A percentile compares a stretch with the other conserved stretches of the same genome.
Conservation (phyloP, 2,329 filamentous ascomycete genomes). For the Diplodia scrobiculata region DNA sequence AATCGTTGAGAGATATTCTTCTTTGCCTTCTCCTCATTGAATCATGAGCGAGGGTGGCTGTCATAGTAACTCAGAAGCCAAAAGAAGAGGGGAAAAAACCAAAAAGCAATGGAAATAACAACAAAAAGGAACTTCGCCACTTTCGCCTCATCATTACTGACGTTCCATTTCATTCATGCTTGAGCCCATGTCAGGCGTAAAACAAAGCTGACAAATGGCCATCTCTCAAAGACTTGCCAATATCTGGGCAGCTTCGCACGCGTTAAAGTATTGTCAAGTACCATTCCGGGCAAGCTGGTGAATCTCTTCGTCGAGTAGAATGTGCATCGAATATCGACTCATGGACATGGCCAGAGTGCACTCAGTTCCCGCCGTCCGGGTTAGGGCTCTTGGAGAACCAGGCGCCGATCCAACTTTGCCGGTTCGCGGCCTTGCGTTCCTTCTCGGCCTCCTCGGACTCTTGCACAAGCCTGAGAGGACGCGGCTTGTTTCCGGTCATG, state of each 20-base stretch:
- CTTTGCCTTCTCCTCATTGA: constrained; percentile 14
- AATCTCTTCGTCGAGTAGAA: not conserved
- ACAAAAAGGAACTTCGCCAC: constrained; percentile 7
- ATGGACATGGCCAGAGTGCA: not conserved
- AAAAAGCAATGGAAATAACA: not conserved
- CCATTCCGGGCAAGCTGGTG: constrained; percentile 9
- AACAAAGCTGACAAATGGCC: constrained; percentile 6
- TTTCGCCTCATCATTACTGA: constrained; percentile 17
- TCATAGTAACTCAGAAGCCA: constrained; percentile 10
- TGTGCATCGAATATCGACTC: not conserved
- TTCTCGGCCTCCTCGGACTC: constrained; percentile 57
- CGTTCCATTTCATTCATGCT: constrained; percentile 16
- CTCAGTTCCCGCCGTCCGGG: not conserved
- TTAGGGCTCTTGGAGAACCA: constrained; percentile 20
- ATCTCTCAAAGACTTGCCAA: constrained; percentile 14
- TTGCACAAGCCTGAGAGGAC: constrained; percentile 83
- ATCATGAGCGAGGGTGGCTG: constrained; percentile 17
- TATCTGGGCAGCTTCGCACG: not conserved
- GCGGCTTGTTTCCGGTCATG: constrained; percentile 67
- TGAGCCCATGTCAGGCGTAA: not conserved
- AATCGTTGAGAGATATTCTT: constrained; percentile 25
- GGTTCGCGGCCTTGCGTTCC: constrained; percentile 49
- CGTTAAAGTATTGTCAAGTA: not conserved
- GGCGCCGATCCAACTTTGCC: constrained; percentile 46
- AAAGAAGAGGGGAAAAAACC: not conserved